A percentile compares a stretch with the other conserved stretches of the same genome.
These are phyloP conservation scores for Puccinia polysora DNA, from an alignment of 1,284 basidiomycete species.

Conservation along the genomic window DNA sequence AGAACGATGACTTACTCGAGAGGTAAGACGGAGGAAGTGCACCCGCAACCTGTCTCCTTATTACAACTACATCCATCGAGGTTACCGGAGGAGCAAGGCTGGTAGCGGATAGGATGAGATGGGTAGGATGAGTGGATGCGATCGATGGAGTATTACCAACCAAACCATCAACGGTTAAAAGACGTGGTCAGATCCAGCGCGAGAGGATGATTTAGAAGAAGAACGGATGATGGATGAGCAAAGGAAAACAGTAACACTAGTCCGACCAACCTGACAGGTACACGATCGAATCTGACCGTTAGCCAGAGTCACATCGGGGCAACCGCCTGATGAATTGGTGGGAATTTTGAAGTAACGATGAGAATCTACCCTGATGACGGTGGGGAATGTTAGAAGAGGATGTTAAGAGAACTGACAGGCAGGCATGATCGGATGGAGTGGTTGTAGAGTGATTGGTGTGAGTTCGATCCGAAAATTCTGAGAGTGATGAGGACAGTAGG, in stretches of 20 bases:
- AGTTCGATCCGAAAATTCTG: background rate
- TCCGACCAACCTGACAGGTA: conserved; percentile 5
- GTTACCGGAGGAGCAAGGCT: conserved; percentile 32
- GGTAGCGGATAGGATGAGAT: background rate
- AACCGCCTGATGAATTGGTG: background rate
- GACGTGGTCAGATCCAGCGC: too few relatives aligned
- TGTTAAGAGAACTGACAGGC: conserved; percentile 30
- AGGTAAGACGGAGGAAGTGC: conserved; percentile 22
- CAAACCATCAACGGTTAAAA: too few relatives aligned
- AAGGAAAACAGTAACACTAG: too few relatives aligned
- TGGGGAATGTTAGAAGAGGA: background rate
- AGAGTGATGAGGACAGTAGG: background rate
- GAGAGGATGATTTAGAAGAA: too few relatives aligned
- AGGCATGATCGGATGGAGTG: background rate
- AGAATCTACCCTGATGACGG: background rate
- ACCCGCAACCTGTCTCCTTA: conserved; percentile 34
- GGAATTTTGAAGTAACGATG: background rate
- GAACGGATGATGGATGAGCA: too few relatives aligned
- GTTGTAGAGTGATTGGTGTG: background rate
- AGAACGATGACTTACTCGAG: conserved; percentile 19
- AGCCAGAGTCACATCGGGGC: conserved; percentile 13
- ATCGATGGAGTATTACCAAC: too few relatives aligned
- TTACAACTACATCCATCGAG: conserved; percentile 28
- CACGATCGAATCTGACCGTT: conserved; percentile 20
- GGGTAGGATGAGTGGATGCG: too few relatives aligned